phyloP scores from a whole-genome alignment of 225 moss, liverwort and hornwort genomes.

The Physcomitrium patens region DNA sequence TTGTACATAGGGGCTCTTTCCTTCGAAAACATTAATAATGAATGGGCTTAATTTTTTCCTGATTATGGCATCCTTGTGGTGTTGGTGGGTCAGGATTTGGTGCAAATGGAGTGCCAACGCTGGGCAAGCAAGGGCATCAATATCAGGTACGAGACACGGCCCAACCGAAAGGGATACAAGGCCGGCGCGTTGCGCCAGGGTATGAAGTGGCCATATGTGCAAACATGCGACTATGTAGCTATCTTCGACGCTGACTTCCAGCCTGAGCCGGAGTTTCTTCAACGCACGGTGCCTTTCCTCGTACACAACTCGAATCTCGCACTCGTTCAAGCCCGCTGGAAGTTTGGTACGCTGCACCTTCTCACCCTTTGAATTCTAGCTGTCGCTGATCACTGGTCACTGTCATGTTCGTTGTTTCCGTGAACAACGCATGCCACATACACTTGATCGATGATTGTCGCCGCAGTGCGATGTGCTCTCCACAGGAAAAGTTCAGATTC shows the following conservation, averaged over 20 bases:
- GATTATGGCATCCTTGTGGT: no score
- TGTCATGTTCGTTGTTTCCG: background rate
- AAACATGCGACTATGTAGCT: slow-evolving; percentile 61
- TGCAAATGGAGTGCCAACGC: slow-evolving; percentile 69
- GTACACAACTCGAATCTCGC: slow-evolving; percentile 64
- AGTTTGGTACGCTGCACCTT: slow-evolving; percentile 47
- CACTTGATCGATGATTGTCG: no score
- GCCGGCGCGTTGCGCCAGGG: slow-evolving; percentile 71
- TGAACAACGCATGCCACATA: background rate
- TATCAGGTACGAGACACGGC: slow-evolving; percentile 72
- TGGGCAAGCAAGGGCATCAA: slow-evolving; percentile 82
- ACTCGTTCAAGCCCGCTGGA: slow-evolving; percentile 82
- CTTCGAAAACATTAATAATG: background rate
- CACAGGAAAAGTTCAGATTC: no score
- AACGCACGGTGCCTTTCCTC: slow-evolving; percentile 68
- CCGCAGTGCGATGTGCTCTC: no score
- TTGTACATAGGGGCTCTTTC: background rate
- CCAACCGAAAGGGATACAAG: slow-evolving; percentile 72
- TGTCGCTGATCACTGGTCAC: no score
- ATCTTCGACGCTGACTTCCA: slow-evolving; percentile 87
- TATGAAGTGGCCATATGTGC: slow-evolving; percentile 66
- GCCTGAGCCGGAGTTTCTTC: slow-evolving; percentile 70
- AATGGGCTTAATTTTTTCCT: background rate
- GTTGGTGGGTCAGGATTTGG: slow-evolving; percentile 51
- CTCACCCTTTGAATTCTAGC: background rate